Evolutionary conservation across 1,139 yeast species (phyloP).

Genomic region (Protomyces lactucae-debilis): DNA sequence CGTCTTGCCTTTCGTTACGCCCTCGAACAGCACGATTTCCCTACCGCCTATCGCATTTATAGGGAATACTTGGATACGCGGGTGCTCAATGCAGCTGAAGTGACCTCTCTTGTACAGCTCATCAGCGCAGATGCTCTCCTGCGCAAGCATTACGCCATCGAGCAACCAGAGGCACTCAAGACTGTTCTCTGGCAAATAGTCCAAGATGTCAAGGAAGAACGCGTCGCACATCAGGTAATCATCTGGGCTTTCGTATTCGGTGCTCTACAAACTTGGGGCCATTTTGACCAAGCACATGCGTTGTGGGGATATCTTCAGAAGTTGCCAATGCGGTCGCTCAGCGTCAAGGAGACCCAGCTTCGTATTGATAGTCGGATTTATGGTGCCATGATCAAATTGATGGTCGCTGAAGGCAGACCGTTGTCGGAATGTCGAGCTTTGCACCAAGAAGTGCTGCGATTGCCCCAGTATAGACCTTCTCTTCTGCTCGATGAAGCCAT

Average conservation of each 20-base stretch:
- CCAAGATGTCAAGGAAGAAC: slow-evolving; percentile 8
- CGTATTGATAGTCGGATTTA: slow-evolving; percentile 15
- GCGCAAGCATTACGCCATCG: slow-evolving; percentile 6
- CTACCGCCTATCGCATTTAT: slow-evolving; percentile 15
- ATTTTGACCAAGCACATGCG: slow-evolving; percentile 2
- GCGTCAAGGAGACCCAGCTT: not conserved
- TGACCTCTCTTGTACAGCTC: slow-evolving; percentile 20
- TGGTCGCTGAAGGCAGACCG: not conserved
- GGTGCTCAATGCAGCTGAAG: slow-evolving; percentile 12
- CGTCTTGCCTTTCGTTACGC: slow-evolving; percentile 15
- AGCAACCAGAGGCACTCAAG: slow-evolving; percentile 17
- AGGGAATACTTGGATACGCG: slow-evolving; percentile 6
- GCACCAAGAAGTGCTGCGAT: not conserved
- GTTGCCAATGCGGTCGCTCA: slow-evolving; percentile 7
- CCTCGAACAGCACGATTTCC: slow-evolving; percentile 1
- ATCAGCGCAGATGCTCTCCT: slow-evolving; percentile 20
- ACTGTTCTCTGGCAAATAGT: slow-evolving; percentile 17
- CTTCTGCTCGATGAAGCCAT: slow-evolving; percentile 10
- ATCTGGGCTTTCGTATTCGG: slow-evolving; percentile 14
- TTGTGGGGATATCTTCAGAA: slow-evolving; percentile 3
- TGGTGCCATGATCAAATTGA: slow-evolving; percentile 7
- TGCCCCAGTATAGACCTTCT: not conserved
- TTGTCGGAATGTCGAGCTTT: not conserved
- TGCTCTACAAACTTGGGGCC: slow-evolving; percentile 4
- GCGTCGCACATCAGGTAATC: slow-evolving; percentile 12